phyloP scores from a whole-genome alignment of 1,284 basidiomycete species.

The Malassezia cuniculi region DNA sequence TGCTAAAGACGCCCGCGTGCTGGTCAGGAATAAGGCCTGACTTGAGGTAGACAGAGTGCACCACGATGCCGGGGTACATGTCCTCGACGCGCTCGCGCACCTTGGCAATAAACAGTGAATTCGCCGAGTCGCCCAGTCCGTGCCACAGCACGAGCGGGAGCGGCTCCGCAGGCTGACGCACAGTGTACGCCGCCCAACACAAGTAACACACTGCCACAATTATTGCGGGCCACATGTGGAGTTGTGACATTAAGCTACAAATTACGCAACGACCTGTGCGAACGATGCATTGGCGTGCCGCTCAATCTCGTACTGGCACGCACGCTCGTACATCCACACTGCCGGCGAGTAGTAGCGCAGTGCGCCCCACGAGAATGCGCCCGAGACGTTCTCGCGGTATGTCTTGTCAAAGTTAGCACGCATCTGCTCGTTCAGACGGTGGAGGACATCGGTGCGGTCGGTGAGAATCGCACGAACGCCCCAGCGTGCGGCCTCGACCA shows the following conservation, averaged over 20 bases:
- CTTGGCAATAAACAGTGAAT: constrained; percentile 50
- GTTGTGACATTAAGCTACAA: no score
- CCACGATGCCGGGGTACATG: constrained; percentile 68
- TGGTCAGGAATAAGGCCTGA: constrained; percentile 54
- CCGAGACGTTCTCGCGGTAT: constrained; percentile 3
- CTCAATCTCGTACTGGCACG: constrained; percentile 6
- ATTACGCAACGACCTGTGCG: no score
- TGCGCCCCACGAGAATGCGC: constrained; percentile 4
- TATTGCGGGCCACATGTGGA: no score
- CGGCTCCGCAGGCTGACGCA: no score
- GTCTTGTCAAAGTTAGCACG: constrained; percentile 12
- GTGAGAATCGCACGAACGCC: constrained; percentile 78
- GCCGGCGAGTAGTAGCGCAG: constrained; percentile 10
- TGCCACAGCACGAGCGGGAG: constrained; percentile 74
- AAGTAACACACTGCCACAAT: no score
- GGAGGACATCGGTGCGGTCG: constrained; percentile 65
- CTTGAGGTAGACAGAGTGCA: constrained; percentile 56
- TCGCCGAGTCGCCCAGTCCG: constrained; percentile 61
- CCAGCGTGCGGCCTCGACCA: constrained; percentile 93
- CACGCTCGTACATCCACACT: constrained; percentile 4
- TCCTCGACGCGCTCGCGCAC: constrained; percentile 58
- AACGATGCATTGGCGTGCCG: no score
- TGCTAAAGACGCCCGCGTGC: constrained; percentile 64
- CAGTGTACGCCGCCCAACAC: no score
- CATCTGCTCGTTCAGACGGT: constrained; percentile 59